Conservation (phyloP, 345 rosid genomes). For the Ceriops decandra region DNA sequence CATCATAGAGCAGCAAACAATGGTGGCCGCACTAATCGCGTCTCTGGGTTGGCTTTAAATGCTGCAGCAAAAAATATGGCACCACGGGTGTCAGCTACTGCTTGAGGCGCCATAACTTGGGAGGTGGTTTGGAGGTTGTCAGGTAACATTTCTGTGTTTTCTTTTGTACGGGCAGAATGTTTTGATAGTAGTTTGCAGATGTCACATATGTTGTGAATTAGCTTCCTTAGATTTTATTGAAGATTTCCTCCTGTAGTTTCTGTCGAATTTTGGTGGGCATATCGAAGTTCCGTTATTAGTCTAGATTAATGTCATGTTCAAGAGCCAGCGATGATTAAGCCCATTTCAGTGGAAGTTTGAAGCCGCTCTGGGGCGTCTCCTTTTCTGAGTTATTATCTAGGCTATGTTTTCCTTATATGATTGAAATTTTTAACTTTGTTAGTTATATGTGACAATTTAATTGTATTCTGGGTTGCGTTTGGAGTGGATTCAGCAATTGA, state of each 20-base stretch:
- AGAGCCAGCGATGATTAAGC: not conserved
- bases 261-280: constrained; percentile 3
- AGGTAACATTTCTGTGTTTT: constrained; percentile 8
- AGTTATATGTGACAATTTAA: not conserved
- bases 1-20: constrained; percentile 32
- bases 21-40: constrained; percentile 46
- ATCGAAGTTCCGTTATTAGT: not conserved
- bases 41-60: constrained; percentile 32
- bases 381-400: not conserved
- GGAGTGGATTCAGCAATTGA: not conserved
- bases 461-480: not conserved
- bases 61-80: constrained; percentile 37
- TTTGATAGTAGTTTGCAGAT: not conserved
- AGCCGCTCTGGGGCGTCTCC: not conserved
- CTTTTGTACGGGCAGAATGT: constrained; percentile 4
- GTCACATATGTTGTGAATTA: not conserved
- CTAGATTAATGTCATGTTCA: not conserved
- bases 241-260: not conserved
- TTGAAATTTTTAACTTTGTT: too few species aligned
- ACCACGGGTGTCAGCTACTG: constrained; percentile 50
- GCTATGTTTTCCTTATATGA: not conserved
- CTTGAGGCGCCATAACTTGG: constrained; percentile 24
- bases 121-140: constrained; percentile 3
- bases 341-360: not conserved
- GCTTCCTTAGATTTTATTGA: not conserved